phyloP scores from a whole-genome alignment of 192 early-diverging fungal genomes.

The Podila clonocystis region DNA sequence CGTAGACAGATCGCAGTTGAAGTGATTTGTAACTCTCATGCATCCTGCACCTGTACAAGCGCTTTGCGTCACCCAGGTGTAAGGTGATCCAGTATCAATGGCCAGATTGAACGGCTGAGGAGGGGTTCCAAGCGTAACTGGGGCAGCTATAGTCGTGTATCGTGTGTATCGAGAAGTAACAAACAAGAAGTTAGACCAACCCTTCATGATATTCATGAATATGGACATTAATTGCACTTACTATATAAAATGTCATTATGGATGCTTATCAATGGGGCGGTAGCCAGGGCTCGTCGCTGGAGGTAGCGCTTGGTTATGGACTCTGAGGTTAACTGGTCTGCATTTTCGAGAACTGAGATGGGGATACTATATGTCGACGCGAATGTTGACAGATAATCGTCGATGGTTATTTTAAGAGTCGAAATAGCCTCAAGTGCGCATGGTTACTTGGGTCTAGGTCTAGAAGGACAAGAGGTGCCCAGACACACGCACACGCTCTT shows the following conservation, averaged over 20 bases:
- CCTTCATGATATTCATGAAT: background rate
- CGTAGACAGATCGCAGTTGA: background rate
- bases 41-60: slow-evolving; percentile 8
- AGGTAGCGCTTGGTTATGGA: slow-evolving; percentile 3
- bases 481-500: too few relatives aligned
- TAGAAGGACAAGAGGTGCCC: too few relatives aligned
- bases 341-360: too few relatives aligned
- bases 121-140: slow-evolving; percentile 61
- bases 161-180: background rate
- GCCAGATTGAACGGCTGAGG: slow-evolving; percentile 67
- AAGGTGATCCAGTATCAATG: slow-evolving; percentile 73
- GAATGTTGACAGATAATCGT: too few relatives aligned
- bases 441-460: too few relatives aligned
- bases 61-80: slow-evolving; percentile 60
- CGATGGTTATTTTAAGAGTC: too few relatives aligned
- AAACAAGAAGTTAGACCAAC: background rate
- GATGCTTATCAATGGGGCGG: background rate
- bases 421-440: too few relatives aligned
- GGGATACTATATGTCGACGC: too few relatives aligned
- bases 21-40: background rate
- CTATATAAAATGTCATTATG: background rate
- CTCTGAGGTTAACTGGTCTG: too few relatives aligned
- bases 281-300: background rate
- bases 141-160: background rate
- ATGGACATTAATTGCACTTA: background rate